These are phyloP conservation scores for Babesia gibsoni DNA, from an alignment of 169 alveolate species.

Conservation along the genomic window DNA sequence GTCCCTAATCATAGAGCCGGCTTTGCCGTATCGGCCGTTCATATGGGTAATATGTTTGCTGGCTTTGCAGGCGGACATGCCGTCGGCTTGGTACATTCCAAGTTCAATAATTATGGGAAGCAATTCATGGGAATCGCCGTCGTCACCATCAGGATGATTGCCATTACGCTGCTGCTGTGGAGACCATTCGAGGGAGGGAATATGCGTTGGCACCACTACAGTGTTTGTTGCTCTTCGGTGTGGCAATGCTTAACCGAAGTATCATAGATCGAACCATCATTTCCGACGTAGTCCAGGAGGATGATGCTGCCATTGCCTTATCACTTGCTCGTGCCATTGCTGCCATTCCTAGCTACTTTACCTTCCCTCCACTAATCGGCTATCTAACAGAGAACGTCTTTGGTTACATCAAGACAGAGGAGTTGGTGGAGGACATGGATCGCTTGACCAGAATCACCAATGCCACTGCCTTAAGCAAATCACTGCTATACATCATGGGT, in stretches of 20 bases:
- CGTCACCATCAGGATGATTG: conserved; percentile 70
- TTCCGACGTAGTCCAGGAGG: conserved; percentile 85
- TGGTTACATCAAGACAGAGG: conserved; percentile 47
- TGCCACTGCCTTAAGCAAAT: conserved; percentile 6
- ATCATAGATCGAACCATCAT: conserved; percentile 87
- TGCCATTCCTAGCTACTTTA: conserved; percentile 82
- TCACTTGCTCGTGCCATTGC: conserved; percentile 82
- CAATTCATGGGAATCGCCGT: conserved; percentile 79
- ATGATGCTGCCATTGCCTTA: conserved; percentile 83
- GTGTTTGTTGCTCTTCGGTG: conserved; percentile 78
- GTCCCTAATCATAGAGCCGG: no score
- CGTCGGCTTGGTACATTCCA: conserved; percentile 79
- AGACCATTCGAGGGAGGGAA: conserved; percentile 62
- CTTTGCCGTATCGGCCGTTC: no score
- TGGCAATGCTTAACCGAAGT: conserved; percentile 87
- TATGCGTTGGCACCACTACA: conserved; percentile 41
- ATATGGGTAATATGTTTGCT: conserved; percentile 83
- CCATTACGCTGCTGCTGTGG: conserved; percentile 68
- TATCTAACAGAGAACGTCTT: conserved; percentile 81
- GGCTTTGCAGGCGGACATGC: conserved; percentile 86
- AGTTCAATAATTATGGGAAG: conserved; percentile 81
- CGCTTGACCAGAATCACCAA: neutral
- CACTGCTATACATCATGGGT: conserved; percentile 4
- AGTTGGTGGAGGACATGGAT: neutral
- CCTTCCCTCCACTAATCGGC: conserved; percentile 87